phyloP scores from a whole-genome alignment of 768 basidiomycete genomes.

The Hortiboletus campestris region DNA sequence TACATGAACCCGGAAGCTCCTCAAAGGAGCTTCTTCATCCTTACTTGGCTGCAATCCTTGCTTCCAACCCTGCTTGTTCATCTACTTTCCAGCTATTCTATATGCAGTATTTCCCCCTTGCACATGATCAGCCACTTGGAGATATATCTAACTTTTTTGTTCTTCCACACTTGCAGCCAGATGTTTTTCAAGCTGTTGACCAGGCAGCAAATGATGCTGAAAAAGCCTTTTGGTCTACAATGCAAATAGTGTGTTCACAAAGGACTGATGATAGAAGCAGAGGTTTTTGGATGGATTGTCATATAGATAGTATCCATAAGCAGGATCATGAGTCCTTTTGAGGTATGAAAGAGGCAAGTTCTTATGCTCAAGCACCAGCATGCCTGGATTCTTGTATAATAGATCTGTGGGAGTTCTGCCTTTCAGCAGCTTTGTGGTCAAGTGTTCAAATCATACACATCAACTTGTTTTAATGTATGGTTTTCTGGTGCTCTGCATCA shows the following conservation, averaged over 20 bases:
- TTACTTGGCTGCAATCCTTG: constrained; percentile 53
- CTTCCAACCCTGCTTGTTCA: constrained; percentile 14
- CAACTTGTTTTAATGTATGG: no score
- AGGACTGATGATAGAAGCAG: background rate
- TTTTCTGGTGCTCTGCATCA: no score
- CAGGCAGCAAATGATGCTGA: constrained; percentile 57
- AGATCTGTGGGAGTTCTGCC: no score
- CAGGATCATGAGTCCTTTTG: background rate
- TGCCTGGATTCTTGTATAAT: no score
- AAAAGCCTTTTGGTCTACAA: constrained; percentile 48
- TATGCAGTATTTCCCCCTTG: constrained; percentile 38
- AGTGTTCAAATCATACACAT: no score
- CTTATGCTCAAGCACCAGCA: no score
- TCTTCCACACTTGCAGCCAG: constrained; percentile 29
- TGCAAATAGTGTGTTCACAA: background rate
- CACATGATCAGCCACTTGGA: background rate
- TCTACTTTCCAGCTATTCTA: constrained; percentile 55
- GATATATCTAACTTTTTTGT: constrained; percentile 6
- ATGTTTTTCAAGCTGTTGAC: constrained; percentile 56
- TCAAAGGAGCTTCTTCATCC: constrained; percentile 45
- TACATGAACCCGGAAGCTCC: constrained; percentile 27
- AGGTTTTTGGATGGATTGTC: constrained; percentile 10
- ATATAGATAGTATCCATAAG: background rate
- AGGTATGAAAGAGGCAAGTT: no score
- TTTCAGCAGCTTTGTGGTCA: no score